Base-by-base conservation (phyloP, 2,329 filamentous ascomycete species). In the Chrysoporthe cubensis region DNA sequence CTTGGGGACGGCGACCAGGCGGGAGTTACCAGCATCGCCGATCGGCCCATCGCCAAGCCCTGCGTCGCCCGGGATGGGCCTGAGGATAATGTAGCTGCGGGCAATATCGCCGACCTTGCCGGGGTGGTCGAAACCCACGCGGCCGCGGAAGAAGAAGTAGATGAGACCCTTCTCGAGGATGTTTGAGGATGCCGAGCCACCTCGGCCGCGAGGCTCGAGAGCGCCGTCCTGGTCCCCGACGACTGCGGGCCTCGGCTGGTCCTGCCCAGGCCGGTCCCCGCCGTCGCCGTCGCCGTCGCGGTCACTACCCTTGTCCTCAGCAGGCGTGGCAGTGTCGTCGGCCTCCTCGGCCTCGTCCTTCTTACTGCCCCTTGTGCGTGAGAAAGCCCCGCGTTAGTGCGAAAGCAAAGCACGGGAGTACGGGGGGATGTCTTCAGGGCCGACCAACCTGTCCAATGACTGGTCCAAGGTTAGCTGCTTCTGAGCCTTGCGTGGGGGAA, bases 91-190 rank as follows among this genome's bases (percentile, higher is more conserved):
- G 80, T 91, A 95, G 70, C 86, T 93, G 61, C 93, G 90, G 54
- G 91, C 88, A 61, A 97, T 86, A 64, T 97, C 93, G 52, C 85
- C 80, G 1, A 95, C 83, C 58, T 85, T 84, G 21, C 90, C 84
- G 0, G 93, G 90, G 7, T 92, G 84, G 4, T 93, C 87, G 37
- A 92, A 84, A 62, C 88, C 87, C 48, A 97, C 92, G 14, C 93
- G 89, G 8, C 89, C 88, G 21, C 94, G 90, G 74, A 91, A 90
- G 82, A 97, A 96, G 84, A 97, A 97, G 82, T 97, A 97, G 72
- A 97, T 89, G 73, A 96, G 86, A 3, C 94, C 94, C 74, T 96
- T 97, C 75, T 97, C 94, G 2, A 96, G 83, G 34, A 97, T 88
- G 62, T 74, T 84, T 0, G 85, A 82, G 0, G 83, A 80, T 1